A percentile compares a stretch with the other conserved stretches of the same genome.
Conservation (phyloP, 176 grass and related monocot genomes). For the Calamus simplicifolius region DNA sequence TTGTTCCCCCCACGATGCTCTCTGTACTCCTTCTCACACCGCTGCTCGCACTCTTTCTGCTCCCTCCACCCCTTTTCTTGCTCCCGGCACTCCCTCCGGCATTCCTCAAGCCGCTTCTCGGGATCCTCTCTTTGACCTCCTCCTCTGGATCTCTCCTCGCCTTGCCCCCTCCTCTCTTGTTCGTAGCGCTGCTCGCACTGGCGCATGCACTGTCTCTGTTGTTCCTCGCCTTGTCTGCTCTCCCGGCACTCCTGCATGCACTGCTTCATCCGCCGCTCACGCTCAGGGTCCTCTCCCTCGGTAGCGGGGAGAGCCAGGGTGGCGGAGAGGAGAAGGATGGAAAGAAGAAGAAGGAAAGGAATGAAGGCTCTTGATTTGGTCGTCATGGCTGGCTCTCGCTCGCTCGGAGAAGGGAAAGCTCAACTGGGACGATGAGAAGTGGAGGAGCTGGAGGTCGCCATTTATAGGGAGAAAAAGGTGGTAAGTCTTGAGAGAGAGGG, state of each 20-base stretch:
- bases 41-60: too few relatives aligned
- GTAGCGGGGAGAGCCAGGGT: constrained; percentile 15
- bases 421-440: too few relatives aligned
- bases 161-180: constrained; percentile 9
- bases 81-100: not conserved
- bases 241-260: constrained; percentile 25
- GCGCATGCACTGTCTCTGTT: constrained; percentile 7
- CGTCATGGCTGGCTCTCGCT: constrained; percentile 20
- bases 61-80: not conserved
- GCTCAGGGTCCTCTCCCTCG: not conserved
- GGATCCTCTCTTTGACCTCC: not conserved
- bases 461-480: too few relatives aligned
- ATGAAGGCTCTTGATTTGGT: not conserved
- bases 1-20: too few relatives aligned
- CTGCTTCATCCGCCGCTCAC: constrained; percentile 6
- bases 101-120: not conserved
- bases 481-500: too few relatives aligned
- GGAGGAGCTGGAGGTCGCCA: too few relatives aligned
- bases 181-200: not conserved
- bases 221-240: constrained; percentile 6
- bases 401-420: too few relatives aligned
- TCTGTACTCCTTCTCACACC: too few relatives aligned
- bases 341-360: constrained; percentile 25
- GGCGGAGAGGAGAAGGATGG: constrained; percentile 25
- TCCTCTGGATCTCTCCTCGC: not conserved